Evolutionary conservation across 75 land plant genomes (phyloP), one percentile per base, ranked within the genome.

Genomic region (Sequoia sempervirens): DNA sequence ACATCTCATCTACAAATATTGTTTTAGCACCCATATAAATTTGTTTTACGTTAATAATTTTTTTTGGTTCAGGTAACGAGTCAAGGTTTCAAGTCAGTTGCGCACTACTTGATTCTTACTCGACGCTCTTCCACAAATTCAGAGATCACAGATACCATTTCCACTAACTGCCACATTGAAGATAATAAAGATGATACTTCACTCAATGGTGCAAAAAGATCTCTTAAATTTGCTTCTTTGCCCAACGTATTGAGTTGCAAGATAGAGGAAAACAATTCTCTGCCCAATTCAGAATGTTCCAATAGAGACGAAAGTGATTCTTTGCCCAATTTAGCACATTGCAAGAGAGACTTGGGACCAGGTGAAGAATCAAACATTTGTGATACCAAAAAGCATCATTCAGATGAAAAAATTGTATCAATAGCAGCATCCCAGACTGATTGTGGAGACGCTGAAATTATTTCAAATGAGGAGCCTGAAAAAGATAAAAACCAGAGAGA

Each of bases 81-180:
- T 8, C 75, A 90, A 54, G 95, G 95, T 38, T 96, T 82, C 89
- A 90, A 92, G 58, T 96, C 98, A 13, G 98, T 96, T 76, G 98
- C 98, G n/a, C 98, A 95, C 86, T 96, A 88, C 81, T 92, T 96
- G 41, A 87, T 96, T 84, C 90, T 92, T 82, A 92, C 95, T 34
- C 88, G 84, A 13, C 30, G 12, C 11, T 14, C 61, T 81, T 14
- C 53, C 4, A 64, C 82, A 81, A 52, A 81, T 9, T 30, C 53
- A 15, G 61, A 81, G 37, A 53, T 37, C 34, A 20, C 46, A 12
- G 50, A 40, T 37, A n/a, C 79, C 11, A 41, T 40, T 40, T 40
- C 79, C 38, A 2, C 26, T 76, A 2, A 5, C n/a, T 40, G 12
- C n/a, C 7, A 20, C 2, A 20, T 41, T 23, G 45, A 41, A 41